Evolutionary conservation across 1,139 yeast genomes (phyloP).

Genomic region (Candida sp.): DNA sequence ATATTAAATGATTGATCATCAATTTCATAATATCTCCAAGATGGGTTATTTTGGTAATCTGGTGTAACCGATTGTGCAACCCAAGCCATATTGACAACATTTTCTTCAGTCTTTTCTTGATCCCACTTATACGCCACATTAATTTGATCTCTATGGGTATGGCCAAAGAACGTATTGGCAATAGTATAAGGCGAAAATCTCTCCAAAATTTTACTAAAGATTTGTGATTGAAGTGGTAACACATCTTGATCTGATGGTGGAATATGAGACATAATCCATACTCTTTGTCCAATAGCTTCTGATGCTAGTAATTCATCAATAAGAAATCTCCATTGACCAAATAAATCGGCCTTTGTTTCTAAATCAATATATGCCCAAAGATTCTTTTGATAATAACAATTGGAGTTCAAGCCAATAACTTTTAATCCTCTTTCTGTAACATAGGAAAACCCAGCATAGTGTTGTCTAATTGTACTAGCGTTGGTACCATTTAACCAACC

Average conservation of each 20-base stretch:
- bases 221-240: conserved; percentile 23
- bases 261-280: conserved; percentile 30
- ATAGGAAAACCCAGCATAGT: conserved; percentile 21
- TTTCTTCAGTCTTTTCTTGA: conserved; percentile 15
- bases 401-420: conserved; percentile 28
- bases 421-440: conserved; percentile 23
- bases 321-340: conserved; percentile 26
- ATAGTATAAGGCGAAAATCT: conserved; percentile 31
- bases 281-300: conserved; percentile 25
- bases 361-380: conserved; percentile 20
- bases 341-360: conserved; percentile 18
- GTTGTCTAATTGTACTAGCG: background rate
- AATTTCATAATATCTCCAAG: conserved; percentile 31
- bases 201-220: conserved; percentile 23
- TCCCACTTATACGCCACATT: conserved; percentile 17
- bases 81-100: conserved; percentile 25
- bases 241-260: conserved; percentile 19
- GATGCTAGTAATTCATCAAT: conserved; percentile 25
- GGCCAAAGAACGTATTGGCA: conserved; percentile 30
- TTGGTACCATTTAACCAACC: conserved; percentile 35
- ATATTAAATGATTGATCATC: conserved; percentile 26
- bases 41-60: conserved; percentile 24
- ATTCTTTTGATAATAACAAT: conserved; percentile 26
- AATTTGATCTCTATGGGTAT: conserved; percentile 23
- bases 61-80: conserved; percentile 30